Percentiles rank a stretch among this genome's conserved stretches.
phyloP scores from a whole-genome alignment of 495 filamentous ascomycete species.

The Hapsidospora chrysogenum region DNA sequence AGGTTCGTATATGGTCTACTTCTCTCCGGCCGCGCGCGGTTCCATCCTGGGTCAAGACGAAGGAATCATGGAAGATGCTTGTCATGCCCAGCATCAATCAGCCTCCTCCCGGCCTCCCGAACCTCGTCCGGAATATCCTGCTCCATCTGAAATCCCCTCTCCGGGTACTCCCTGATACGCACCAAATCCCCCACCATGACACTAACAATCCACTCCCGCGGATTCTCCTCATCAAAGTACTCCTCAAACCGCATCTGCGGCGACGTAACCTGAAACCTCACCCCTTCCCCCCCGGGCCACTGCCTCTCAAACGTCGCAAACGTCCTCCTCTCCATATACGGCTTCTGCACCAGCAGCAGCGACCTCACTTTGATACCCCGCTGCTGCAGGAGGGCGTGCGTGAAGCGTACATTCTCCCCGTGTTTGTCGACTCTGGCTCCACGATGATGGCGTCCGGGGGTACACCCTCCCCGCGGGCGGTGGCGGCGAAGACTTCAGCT shows the following conservation, averaged over 20 bases:
- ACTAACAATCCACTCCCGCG: slow-evolving; percentile 17
- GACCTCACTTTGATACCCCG: slow-evolving; percentile 6
- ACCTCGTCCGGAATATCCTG: slow-evolving; percentile 19
- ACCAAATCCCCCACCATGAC: slow-evolving; percentile 21
- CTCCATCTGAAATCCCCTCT: slow-evolving; percentile 16
- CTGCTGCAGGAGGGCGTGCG: slow-evolving; percentile 11
- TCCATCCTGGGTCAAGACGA: no score
- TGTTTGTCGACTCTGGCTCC: slow-evolving; percentile 18
- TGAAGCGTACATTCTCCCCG: slow-evolving; percentile 25
- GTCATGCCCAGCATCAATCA: slow-evolving; percentile 15
- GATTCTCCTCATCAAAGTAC: slow-evolving; percentile 17
- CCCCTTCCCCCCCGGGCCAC: slow-evolving; percentile 14
- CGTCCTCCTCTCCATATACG: slow-evolving; percentile 23
- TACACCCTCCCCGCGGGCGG: slow-evolving; percentile 13
- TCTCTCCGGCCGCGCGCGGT: no score
- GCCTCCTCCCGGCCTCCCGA: slow-evolving; percentile 16
- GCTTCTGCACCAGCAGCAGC: slow-evolving; percentile 20
- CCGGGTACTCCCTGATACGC: slow-evolving; percentile 19
- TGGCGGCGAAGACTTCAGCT: slow-evolving; percentile 18
- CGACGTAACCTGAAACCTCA: slow-evolving; percentile 14
- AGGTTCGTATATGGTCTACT: neutral
- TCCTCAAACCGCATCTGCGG: slow-evolving; percentile 14
- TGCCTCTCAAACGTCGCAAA: slow-evolving; percentile 22
- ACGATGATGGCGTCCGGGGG: slow-evolving; percentile 11
- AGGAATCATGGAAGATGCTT: slow-evolving; percentile 14